Percentiles rank a stretch among this genome's conserved stretches.
Evolutionary conservation across 2,329 filamentous ascomycete species (phyloP).

Genomic region (Calonectria multiphialidica): DNA sequence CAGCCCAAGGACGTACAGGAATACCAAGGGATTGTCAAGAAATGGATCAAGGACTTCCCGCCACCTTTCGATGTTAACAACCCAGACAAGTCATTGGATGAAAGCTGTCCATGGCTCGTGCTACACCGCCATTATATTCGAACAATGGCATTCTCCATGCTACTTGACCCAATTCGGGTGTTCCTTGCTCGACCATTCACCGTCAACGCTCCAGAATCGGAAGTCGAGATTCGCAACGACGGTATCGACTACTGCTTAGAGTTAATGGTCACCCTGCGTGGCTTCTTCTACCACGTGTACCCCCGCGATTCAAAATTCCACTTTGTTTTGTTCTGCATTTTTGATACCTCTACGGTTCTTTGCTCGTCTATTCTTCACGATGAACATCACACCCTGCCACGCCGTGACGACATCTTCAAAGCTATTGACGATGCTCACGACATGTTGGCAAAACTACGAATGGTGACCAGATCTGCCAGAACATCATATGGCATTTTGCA

Average conservation of each 20-base stretch:
- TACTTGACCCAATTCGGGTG: conserved; percentile 58
- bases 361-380: conserved; percentile 66
- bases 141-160: conserved; percentile 57
- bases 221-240: conserved; percentile 53
- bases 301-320: conserved; percentile 62
- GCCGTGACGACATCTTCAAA: conserved; percentile 54
- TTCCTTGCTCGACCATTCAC: conserved; percentile 56
- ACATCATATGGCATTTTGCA: conserved; percentile 48
- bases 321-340: conserved; percentile 62
- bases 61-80: conserved; percentile 52
- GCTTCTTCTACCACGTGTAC: conserved; percentile 58
- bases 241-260: conserved; percentile 59
- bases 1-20: conserved; percentile 45
- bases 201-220: conserved; percentile 41
- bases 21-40: conserved; percentile 51
- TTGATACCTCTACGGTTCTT: conserved; percentile 63
- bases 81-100: conserved; percentile 57
- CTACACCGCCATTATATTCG: conserved; percentile 61
- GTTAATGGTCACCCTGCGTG: conserved; percentile 53
- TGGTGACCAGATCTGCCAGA: conserved; percentile 47
- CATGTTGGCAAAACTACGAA: conserved; percentile 48
- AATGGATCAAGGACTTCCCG: conserved; percentile 58
- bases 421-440: conserved; percentile 52
- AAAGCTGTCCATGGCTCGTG: conserved; percentile 54
- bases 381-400: conserved; percentile 52